Conservation (phyloP, 306 rosid genomes). For the Trifolium dubium region DNA sequence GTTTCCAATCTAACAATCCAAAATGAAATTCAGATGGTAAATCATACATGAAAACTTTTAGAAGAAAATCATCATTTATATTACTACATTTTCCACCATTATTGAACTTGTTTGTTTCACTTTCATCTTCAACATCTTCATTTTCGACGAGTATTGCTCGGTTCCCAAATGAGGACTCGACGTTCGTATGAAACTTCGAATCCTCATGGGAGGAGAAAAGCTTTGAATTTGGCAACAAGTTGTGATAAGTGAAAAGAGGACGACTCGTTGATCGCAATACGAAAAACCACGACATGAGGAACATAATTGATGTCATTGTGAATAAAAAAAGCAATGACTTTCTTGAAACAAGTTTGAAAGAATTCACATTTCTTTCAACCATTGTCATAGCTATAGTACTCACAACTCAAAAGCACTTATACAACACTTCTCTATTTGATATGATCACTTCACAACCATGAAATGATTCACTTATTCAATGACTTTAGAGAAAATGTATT, state of each 20-base stretch:
- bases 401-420: neutral
- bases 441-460: conserved; percentile 33
- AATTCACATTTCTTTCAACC: conserved; percentile 39
- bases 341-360: conserved; percentile 50
- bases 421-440: conserved; percentile 30
- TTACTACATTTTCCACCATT: conserved; percentile 34
- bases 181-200: conserved; percentile 28
- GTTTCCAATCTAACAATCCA: conserved; percentile 67
- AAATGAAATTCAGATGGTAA: conserved; percentile 71
- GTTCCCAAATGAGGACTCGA: conserved; percentile 50
- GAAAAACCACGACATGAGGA: conserved; percentile 64
- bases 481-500: neutral
- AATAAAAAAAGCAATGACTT: conserved; percentile 58
- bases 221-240: conserved; percentile 55
- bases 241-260: conserved; percentile 42
- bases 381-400: conserved; percentile 28
- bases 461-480: conserved; percentile 3
- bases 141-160: conserved; percentile 55
- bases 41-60: conserved; percentile 82
- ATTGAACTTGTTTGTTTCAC: neutral
- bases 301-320: conserved; percentile 52
- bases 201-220: conserved; percentile 22
- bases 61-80: conserved; percentile 36
- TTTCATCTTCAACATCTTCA: conserved; percentile 39
- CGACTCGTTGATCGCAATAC: conserved; percentile 57